These are phyloP conservation scores for Orbilia blumenaviensis DNA, from an alignment of 2,329 filamentous ascomycete species.

Conservation along the genomic window DNA sequence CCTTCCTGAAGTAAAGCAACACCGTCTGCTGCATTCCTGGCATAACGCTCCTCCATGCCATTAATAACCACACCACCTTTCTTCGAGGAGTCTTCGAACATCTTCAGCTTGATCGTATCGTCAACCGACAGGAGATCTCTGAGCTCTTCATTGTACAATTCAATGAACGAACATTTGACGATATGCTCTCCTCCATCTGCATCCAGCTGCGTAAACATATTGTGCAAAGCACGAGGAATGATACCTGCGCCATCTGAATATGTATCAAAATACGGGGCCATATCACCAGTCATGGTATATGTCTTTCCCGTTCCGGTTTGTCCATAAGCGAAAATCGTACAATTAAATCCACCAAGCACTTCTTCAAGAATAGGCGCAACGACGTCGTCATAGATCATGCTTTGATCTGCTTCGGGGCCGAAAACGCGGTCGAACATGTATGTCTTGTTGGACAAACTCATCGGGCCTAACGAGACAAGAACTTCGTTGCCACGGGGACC, in stretches of 20 bases:
- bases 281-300: constrained; percentile 99
- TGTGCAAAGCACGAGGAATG: constrained; percentile 87
- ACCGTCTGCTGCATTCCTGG: constrained; percentile 82
- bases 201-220: constrained; percentile 85
- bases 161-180: constrained; percentile 98
- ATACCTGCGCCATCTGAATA: constrained; percentile 93
- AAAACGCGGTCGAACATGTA: constrained; percentile 98
- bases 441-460: constrained; percentile 90
- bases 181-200: constrained; percentile 74
- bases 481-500: constrained; percentile 86
- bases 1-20: constrained; percentile 89
- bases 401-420: constrained; percentile 91
- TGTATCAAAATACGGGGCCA: constrained; percentile 84
- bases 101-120: constrained; percentile 86
- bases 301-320: constrained; percentile 98
- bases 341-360: constrained; percentile 96
- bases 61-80: constrained; percentile 92
- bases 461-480: constrained; percentile 90
- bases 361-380: constrained; percentile 92
- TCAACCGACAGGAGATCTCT: constrained; percentile 86
- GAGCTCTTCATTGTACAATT: constrained; percentile 97
- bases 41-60: constrained; percentile 96
- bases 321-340: constrained; percentile 97
- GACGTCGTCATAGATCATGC: constrained; percentile 93
- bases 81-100: constrained; percentile 88